phyloP scores from a whole-genome alignment of 805 yeast species.

The Candida rishiriensis region DNA sequence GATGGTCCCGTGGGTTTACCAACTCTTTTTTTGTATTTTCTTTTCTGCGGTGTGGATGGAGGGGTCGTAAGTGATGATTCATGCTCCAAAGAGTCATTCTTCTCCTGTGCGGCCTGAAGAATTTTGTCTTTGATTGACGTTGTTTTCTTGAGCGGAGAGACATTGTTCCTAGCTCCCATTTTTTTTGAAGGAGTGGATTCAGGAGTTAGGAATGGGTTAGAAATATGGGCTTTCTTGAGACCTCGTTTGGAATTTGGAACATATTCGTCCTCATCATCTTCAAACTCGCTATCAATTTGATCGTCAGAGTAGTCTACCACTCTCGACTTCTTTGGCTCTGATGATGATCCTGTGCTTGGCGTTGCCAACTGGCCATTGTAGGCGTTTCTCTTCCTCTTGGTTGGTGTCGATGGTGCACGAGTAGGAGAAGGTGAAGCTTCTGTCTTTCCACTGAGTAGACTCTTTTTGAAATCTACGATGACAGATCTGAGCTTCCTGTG shows the following conservation, averaged over 20 bases:
- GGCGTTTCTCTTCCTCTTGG: neutral
- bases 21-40: neutral
- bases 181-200: constrained; percentile 13
- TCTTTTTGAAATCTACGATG: constrained; percentile 41
- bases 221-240: neutral
- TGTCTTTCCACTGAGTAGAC: constrained; percentile 24
- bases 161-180: neutral
- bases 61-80: constrained; percentile 1
- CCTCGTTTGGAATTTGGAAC: neutral
- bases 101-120: constrained; percentile 14
- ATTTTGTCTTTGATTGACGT: constrained; percentile 14
- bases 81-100: constrained; percentile 1
- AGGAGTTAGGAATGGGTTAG: constrained; percentile 15
- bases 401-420: neutral
- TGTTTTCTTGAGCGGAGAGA: constrained; percentile 6
- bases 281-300: neutral
- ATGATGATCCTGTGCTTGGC: neutral
- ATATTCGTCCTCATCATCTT: neutral
- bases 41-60: neutral
- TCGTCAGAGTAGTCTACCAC: neutral
- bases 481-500: constrained; percentile 36
- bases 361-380: no score
- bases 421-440: neutral
- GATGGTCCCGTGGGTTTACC: neutral
- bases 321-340: neutral